Evolutionary conservation across 306 rosid species (phyloP).

Genomic region (Ceratonia siliqua): DNA sequence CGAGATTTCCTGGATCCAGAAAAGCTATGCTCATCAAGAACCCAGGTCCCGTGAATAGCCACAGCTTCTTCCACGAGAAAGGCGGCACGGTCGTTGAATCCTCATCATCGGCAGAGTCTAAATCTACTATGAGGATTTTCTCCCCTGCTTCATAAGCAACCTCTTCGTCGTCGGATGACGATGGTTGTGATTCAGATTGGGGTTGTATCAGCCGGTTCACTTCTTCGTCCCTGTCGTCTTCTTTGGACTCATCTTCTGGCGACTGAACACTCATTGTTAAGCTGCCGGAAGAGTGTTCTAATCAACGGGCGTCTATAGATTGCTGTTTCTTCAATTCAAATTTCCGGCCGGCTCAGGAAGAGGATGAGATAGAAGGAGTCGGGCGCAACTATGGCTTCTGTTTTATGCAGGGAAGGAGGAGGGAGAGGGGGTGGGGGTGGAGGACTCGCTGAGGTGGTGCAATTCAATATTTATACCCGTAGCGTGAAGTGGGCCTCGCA

Average conservation of each 20-base stretch:
- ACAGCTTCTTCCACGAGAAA: slow-evolving; percentile 53
- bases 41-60: slow-evolving; percentile 60
- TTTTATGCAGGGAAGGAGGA: not conserved
- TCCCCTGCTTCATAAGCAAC: not conserved
- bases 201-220: not conserved
- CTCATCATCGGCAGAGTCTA: not conserved
- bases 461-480: not conserved
- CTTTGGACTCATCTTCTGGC: not conserved
- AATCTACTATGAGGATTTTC: not conserved
- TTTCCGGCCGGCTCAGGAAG: not conserved
- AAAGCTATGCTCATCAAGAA: slow-evolving; percentile 58
- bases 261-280: not conserved
- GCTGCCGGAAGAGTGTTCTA: not conserved
- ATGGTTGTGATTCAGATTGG: not conserved
- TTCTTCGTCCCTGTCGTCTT: not conserved
- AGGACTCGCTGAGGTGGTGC: not conserved
- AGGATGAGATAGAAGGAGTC: not conserved
- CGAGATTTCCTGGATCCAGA: slow-evolving; percentile 55
- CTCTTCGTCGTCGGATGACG: not conserved
- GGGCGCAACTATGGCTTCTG: not conserved
- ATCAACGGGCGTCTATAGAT: not conserved
- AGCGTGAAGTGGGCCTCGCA: too few species aligned
- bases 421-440: not conserved
- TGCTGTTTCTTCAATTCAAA: not conserved
- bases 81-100: slow-evolving; percentile 33